phyloP scores from a whole-genome alignment of 805 yeast species.

The Kazachstania africana region DNA sequence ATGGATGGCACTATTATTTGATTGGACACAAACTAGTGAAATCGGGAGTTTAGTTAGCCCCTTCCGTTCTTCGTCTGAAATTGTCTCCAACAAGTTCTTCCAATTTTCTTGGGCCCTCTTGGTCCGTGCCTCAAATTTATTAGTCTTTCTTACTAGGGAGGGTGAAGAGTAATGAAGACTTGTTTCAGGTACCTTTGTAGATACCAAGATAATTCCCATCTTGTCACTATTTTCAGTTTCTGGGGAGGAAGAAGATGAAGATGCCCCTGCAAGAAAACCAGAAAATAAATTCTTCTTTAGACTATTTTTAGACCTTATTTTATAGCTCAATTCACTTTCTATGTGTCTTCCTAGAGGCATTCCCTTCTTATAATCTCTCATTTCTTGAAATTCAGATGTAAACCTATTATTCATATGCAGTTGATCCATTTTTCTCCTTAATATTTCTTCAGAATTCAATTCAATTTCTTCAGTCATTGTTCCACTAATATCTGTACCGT shows the following conservation, averaged over 20 bases:
- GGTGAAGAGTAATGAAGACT: slow-evolving; percentile 28
- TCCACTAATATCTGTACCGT: slow-evolving; percentile 21
- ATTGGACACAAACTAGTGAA: slow-evolving; percentile 20
- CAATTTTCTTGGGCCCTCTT: slow-evolving; percentile 24
- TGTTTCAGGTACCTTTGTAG: slow-evolving; percentile 21
- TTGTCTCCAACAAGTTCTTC: slow-evolving; percentile 10
- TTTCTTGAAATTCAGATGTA: slow-evolving; percentile 1
- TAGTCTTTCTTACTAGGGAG: slow-evolving; percentile 23
- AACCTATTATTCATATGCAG: slow-evolving; percentile 11
- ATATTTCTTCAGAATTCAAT: slow-evolving; percentile 14
- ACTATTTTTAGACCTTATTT: slow-evolving; percentile 4
- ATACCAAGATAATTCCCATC: slow-evolving; percentile 21
- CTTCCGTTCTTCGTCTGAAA: slow-evolving; percentile 19
- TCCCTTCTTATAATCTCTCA: slow-evolving; percentile 7
- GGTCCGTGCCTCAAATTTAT: slow-evolving; percentile 20
- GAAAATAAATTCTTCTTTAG: slow-evolving; percentile 3
- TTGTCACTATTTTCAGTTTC: slow-evolving; percentile 4
- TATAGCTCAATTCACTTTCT: slow-evolving; percentile 11
- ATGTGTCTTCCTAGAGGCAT: slow-evolving; percentile 5
- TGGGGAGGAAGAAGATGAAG: slow-evolving; percentile 1
- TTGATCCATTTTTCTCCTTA: slow-evolving; percentile 19
- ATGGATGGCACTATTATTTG: slow-evolving; percentile 13
- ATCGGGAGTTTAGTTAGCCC: slow-evolving; percentile 17
- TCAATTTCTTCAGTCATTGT: slow-evolving; percentile 11
- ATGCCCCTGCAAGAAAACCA: slow-evolving; percentile 1